These are phyloP conservation scores for Fusarium domesticum DNA, from an alignment of 2,329 filamentous ascomycete species.

Conservation along the genomic window DNA sequence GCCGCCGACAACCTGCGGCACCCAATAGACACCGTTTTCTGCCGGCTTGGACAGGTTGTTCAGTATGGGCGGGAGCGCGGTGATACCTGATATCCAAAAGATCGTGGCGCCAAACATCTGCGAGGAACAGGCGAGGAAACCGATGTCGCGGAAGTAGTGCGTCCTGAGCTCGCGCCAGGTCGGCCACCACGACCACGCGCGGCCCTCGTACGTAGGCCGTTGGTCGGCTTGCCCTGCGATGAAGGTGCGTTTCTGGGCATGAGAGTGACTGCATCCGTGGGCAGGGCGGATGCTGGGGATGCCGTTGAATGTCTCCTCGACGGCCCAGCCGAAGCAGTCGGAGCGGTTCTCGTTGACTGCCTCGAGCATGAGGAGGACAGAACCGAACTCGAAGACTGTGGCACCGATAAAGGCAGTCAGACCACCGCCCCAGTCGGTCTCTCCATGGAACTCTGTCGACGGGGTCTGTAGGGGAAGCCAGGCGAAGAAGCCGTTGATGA, in stretches of 20 bases:
- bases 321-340: constrained; percentile 67
- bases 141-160: constrained; percentile 58
- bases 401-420: constrained; percentile 65
- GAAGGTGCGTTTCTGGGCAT: constrained; percentile 24
- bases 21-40: constrained; percentile 55
- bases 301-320: constrained; percentile 41
- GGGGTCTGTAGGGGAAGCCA: constrained; percentile 58
- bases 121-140: constrained; percentile 57
- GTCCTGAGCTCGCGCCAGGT: constrained; percentile 52
- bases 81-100: constrained; percentile 63
- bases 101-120: constrained; percentile 59
- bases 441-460: constrained; percentile 50
- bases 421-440: constrained; percentile 54
- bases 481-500: constrained; percentile 61
- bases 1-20: constrained; percentile 60
- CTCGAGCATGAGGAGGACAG: constrained; percentile 61
- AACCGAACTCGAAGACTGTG: constrained; percentile 63
- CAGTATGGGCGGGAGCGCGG: constrained; percentile 48
- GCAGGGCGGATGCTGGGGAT: constrained; percentile 11
- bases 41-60: constrained; percentile 43
- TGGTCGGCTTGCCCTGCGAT: constrained; percentile 5
- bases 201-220: not conserved
- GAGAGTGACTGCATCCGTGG: constrained; percentile 28
- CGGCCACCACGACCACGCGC: constrained; percentile 59
- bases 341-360: constrained; percentile 65